These are phyloP conservation scores for Flagelloscypha sp. DNA, from an alignment of 768 basidiomycete genomes.

Conservation along the genomic window DNA sequence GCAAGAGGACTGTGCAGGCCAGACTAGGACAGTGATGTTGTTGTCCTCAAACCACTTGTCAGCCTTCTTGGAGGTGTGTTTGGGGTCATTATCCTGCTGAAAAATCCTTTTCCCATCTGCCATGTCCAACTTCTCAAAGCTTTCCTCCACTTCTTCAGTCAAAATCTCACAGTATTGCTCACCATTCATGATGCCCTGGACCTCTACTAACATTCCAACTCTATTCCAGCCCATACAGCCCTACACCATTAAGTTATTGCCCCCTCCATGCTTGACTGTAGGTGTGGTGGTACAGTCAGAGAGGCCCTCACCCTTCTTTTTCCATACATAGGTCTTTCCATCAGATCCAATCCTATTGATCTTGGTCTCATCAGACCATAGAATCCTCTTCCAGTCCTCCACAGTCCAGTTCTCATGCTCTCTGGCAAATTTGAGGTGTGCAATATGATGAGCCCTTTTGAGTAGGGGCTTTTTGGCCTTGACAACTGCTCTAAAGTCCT, in stretches of 20 bases:
- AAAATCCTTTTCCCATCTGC: constrained; percentile 10
- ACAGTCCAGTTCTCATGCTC: constrained; percentile 14
- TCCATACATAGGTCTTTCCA: constrained; percentile 15
- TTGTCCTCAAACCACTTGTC: constrained; percentile 14
- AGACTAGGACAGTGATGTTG: constrained; percentile 10
- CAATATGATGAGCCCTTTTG: not conserved
- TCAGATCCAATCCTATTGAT: constrained; percentile 23
- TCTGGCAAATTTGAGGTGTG: constrained; percentile 8
- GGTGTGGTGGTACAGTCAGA: constrained; percentile 8
- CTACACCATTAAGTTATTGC: constrained; percentile 20
- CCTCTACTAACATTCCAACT: constrained; percentile 9
- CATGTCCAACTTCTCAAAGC: constrained; percentile 7
- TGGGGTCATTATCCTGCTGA: constrained; percentile 20
- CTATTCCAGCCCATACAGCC: constrained; percentile 19
- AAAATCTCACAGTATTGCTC: constrained; percentile 15
- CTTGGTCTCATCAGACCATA: constrained; percentile 24
- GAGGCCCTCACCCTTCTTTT: constrained; percentile 15
- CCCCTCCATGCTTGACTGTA: constrained; percentile 19
- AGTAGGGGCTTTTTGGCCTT: constrained; percentile 10
- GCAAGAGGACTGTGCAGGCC: constrained; percentile 20
- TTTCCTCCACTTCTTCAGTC: constrained; percentile 11
- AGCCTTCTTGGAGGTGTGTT: constrained; percentile 12
- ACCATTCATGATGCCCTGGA: constrained; percentile 19
- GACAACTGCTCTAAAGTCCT: constrained; percentile 5
- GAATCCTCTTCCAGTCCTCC: constrained; percentile 19